Evolutionary conservation across 108 stramenopile genomes (phyloP).

Genomic region (Parietichytrium sp.): DNA sequence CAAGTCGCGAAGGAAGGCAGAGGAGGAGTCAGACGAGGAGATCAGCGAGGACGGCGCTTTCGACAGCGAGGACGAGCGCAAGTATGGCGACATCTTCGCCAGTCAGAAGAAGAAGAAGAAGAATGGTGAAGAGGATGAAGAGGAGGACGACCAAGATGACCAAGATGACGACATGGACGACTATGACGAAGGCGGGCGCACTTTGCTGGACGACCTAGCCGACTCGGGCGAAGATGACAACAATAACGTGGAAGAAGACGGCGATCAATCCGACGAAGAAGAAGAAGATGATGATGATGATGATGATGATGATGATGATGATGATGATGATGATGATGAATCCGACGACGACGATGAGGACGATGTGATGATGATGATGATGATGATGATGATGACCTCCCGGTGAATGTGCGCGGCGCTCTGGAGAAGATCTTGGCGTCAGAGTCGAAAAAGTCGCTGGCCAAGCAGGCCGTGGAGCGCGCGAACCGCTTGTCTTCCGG

Average conservation of each 20-base stretch:
- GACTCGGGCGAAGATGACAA: background rate
- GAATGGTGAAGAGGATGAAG: slow-evolving; percentile 47
- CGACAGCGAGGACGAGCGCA: slow-evolving; percentile 78
- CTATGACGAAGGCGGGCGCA: slow-evolving; percentile 21
- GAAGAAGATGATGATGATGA: slow-evolving; percentile 69
- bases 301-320: slow-evolving; percentile 60
- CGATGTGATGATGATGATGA: slow-evolving; percentile 44
- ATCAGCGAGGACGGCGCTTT: slow-evolving; percentile 79
- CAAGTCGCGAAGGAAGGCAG: no score
- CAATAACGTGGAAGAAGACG: background rate
- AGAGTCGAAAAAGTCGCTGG: slow-evolving; percentile 16
- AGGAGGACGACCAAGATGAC: slow-evolving; percentile 48
- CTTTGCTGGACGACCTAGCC: no score
- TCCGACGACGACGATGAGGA: slow-evolving; percentile 41
- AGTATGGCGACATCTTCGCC: slow-evolving; percentile 72
- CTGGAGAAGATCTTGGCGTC: slow-evolving; percentile 54
- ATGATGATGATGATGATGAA: slow-evolving; percentile 41
- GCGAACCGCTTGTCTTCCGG: slow-evolving; percentile 54
- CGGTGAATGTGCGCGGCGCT: slow-evolving; percentile 74
- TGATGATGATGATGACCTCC: slow-evolving; percentile 45
- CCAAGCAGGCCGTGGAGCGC: slow-evolving; percentile 49
- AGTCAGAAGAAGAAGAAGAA: no score
- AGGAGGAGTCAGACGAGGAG: slow-evolving; percentile 72
- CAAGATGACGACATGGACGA: slow-evolving; percentile 5
- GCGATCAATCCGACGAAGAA: slow-evolving; percentile 70